Conservation (phyloP, 306 rosid species). For the Medicago arabica region DNA sequence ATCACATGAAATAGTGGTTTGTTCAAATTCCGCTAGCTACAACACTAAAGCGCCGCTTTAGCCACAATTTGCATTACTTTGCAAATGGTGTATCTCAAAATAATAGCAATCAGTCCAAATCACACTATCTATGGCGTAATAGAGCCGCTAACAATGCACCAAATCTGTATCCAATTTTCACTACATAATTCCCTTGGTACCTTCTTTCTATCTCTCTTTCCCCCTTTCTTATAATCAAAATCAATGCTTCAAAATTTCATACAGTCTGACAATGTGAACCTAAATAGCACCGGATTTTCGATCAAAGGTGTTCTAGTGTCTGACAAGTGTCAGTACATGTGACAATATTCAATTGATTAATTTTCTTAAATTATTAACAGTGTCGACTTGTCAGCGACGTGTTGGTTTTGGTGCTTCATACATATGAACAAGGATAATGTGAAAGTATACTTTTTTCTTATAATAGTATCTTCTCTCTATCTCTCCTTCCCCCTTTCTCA, state of each 20-base stretch:
- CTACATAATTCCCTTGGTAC: neutral
- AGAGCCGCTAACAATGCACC: neutral
- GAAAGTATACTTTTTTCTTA: neutral
- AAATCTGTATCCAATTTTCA: constrained; percentile 1
- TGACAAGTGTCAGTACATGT: too few relatives aligned
- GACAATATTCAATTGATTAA: too few relatives aligned
- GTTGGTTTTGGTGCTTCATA: too few relatives aligned
- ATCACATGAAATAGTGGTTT: neutral
- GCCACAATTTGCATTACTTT: neutral
- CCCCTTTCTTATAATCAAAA: neutral
- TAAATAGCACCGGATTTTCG: too few relatives aligned
- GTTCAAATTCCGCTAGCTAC: neutral
- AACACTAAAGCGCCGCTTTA: neutral
- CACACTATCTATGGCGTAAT: neutral
- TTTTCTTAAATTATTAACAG: too few relatives aligned
- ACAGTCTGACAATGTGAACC: neutral
- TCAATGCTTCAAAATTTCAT: neutral
- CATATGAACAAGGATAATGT: neutral
- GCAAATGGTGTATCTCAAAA: neutral
- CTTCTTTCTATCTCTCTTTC: neutral
- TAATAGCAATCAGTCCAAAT: neutral
- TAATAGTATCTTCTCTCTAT: neutral
- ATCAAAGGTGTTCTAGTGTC: too few relatives aligned
- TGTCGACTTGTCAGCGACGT: too few relatives aligned
- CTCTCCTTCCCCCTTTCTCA: neutral